These are phyloP conservation scores for Paramecium biaurelia DNA, from an alignment of 73 alveolate species.

Conservation along the genomic window DNA sequence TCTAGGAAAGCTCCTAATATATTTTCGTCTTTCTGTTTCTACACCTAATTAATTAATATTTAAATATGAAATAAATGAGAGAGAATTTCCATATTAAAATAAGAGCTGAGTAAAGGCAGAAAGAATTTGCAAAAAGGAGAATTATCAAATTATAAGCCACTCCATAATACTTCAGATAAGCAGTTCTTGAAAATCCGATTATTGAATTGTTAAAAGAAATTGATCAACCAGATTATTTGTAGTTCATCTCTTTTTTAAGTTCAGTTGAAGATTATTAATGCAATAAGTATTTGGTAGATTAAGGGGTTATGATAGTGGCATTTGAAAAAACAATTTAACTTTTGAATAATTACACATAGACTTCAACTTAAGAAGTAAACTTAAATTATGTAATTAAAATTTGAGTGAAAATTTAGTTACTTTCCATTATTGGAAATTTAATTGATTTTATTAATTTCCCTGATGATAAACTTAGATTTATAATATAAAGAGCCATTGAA, in stretches of 20 bases:
- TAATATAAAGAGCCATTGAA: not conserved
- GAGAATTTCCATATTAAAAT: constrained; percentile 13
- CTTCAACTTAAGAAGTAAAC: not conserved
- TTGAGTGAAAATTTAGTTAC: not conserved
- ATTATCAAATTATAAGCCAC: not conserved
- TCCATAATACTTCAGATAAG: not conserved
- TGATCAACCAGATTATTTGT: not conserved
- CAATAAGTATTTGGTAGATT: not conserved
- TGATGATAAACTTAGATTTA: not conserved
- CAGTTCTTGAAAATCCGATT: not conserved
- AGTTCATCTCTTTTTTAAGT: constrained; percentile 25
- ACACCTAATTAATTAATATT: not conserved
- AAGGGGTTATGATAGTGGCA: not conserved
- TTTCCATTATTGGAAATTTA: not conserved
- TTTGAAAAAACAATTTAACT: not conserved
- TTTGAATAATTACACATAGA: not conserved
- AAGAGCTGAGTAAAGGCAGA: not conserved
- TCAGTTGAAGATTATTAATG: not conserved
- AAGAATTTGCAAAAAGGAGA: constrained; percentile 27
- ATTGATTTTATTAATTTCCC: not conserved
- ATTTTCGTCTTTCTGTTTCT: not conserved
- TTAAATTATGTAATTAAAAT: constrained; percentile 16
- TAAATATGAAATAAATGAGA: not conserved
- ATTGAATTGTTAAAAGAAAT: not conserved
- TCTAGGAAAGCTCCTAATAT: not conserved